Base-by-base conservation (phyloP, 2,329 filamentous ascomycete species). In the Phialemoniopsis sp. region DNA sequence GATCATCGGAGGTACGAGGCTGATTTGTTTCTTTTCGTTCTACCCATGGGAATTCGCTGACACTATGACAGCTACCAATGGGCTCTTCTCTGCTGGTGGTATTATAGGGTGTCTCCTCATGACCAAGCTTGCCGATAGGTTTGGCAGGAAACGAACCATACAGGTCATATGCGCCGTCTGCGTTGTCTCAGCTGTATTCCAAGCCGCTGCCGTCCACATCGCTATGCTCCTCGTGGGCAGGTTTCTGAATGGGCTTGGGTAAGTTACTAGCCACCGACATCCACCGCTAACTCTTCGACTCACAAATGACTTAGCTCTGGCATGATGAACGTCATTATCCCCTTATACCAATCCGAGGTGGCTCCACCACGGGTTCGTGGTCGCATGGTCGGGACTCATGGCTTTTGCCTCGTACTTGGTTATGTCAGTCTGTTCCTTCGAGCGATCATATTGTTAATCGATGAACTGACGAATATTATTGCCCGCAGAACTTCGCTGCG, bases 371-470 rank as follows among this genome's bases (percentile, higher is more conserved):
- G 54, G 14, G 46, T 56, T 17, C 51, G 59, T 18, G 59, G 56
- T 8, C 53, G 52, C 17, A 48, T 63, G 3, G 56, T 62, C 16
- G 54, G 59, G 16, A 50, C 60, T 12, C 57, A 62, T 34, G 57
- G 50, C 18, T 50, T 58, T 6, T 40, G 47, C 6, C 44, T 55
- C n/a, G 34, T 53, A 10, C 37, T 49, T 16, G 52, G 52, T 32
- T 56, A 56, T 39, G 38, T 39, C 9, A 34, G 32, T 34, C 9
- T 34, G 10, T 13, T 8, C 17, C 18, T 18, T 34, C 17, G 13
- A 34, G 9, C 18, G 17, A 9, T 15, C 17, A 15, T n/a, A 16
- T 34, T 18, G 32, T 7, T 19, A 8, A 6, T 8, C 5, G 13
- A 7, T 34, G 4, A 13, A 18, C 12, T 13, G 13, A 34, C 21